Conservation (phyloP, 257 asterid genomes). For the Eustoma russellianum region DNA sequence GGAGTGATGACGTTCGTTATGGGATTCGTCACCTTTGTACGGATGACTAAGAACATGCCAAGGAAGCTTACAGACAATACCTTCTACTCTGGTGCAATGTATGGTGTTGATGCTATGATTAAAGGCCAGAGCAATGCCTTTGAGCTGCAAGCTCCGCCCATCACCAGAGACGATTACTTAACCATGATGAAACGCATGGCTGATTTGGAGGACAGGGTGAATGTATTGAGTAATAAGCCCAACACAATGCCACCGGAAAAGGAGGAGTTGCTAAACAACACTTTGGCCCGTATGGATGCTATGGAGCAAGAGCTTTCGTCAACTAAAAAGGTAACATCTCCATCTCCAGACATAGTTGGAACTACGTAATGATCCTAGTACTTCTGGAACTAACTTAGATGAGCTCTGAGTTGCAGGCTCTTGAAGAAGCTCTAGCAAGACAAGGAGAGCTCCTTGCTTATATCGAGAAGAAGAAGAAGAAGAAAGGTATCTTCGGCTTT, state of each 20-base stretch:
- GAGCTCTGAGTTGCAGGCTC: constrained; percentile 32
- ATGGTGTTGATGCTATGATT: constrained; percentile 27
- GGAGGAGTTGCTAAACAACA: constrained; percentile 63
- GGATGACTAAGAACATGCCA: constrained; percentile 89
- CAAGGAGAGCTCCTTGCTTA: constrained; percentile 68
- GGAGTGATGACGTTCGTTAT: constrained; percentile 76
- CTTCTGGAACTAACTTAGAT: neutral
- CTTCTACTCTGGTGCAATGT: constrained; percentile 42
- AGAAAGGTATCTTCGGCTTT: constrained; percentile 78
- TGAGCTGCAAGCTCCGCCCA: constrained; percentile 33
- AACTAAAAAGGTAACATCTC: constrained; percentile 55
- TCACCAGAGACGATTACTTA: constrained; percentile 59
- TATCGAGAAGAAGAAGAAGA: constrained; percentile 83
- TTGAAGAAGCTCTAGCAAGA: constrained; percentile 54
- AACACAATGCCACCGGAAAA: constrained; percentile 61
- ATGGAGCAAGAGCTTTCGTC: constrained; percentile 75
- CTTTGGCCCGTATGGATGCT: constrained; percentile 50
- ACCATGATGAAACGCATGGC: constrained; percentile 87
- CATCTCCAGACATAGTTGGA: neutral
- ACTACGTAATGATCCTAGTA: neutral
- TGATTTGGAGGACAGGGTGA: constrained; percentile 71
- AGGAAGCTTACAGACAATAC: constrained; percentile 63
- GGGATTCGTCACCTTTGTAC: constrained; percentile 76
- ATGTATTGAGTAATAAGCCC: constrained; percentile 39
- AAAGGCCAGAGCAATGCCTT: constrained; percentile 30